Conservation (phyloP, 352 stramenopile species). For the Phytophthora cactorum region DNA sequence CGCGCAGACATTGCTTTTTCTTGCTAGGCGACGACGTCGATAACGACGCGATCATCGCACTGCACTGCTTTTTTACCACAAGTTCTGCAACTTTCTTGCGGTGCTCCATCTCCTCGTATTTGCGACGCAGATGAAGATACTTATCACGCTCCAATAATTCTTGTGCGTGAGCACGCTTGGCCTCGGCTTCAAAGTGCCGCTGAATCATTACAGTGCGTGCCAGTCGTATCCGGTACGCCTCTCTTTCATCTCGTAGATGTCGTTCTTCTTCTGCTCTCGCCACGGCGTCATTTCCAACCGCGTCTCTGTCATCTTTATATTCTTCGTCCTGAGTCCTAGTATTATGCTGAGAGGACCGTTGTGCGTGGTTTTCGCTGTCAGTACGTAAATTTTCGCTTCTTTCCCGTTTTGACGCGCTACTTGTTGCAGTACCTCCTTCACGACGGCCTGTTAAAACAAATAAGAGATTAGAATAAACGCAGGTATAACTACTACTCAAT, state of each 20-base stretch:
- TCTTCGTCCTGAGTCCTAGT: conserved; percentile 24
- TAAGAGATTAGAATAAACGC: neutral
- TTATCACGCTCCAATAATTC: conserved; percentile 55
- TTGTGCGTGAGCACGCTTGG: conserved; percentile 36
- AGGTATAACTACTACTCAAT: neutral
- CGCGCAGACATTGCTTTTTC: conserved; percentile 41
- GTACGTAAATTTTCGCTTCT: conserved; percentile 13
- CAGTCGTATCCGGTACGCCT: conserved; percentile 78
- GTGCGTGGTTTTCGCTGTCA: neutral
- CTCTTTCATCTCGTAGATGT: conserved; percentile 35
- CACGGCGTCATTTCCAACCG: conserved; percentile 6
- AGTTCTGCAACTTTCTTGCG: conserved; percentile 64
- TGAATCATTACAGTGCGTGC: conserved; percentile 56
- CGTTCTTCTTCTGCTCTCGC: conserved; percentile 29
- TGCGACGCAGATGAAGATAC: conserved; percentile 48
- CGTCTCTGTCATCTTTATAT: conserved; percentile 17
- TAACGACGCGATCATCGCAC: conserved; percentile 50
- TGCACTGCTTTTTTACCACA: conserved; percentile 67
- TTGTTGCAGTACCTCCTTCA: conserved; percentile 3
- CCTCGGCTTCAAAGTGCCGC: conserved; percentile 43
- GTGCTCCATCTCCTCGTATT: conserved; percentile 53
- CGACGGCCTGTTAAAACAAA: conserved; percentile 21
- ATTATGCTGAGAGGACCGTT: neutral
- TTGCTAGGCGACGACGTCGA: conserved; percentile 33
- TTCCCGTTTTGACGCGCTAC: conserved; percentile 7